Evolutionary conservation across 495 filamentous ascomycete genomes (phyloP), one percentile per base, ranked within the genome.

Genomic region (Penicillium argentinense): DNA sequence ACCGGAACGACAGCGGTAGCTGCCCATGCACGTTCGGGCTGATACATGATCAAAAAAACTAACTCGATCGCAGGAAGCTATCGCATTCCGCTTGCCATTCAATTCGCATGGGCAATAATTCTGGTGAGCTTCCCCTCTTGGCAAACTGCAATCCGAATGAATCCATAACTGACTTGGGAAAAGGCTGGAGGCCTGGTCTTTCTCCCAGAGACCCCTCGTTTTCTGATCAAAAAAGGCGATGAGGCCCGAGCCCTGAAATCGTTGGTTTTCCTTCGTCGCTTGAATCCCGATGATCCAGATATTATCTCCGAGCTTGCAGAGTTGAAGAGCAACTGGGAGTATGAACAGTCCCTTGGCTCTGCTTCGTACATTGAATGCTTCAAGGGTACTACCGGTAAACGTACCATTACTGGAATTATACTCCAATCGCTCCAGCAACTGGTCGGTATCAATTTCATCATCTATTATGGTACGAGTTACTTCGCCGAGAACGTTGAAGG

Each of bases 121-220:
- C 76, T 95, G 27, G 79, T 79, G 7, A 25, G 17, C 33, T n/a
- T 30, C 3, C 9, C 28, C 28, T 30, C 28, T 5, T 26, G 11
- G 25, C 25, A 26, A 7, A 30, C 13, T 18, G 13, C 40, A 18
- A 18, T 23, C 6, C 18, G 16, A 7, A 30, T 43, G 4, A 19
- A 16, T 19, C 25, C 9, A 19, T 19, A 11, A 17, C 40, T 30
- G 12, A 30, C 28, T 30, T 30, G 4, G 12, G 13, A n/a, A 7
- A 30, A 40, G 40, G 22, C 36, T 8, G 53, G 59, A 37, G 88
- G 88, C 24, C 81, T 91, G 72, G 59, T 82, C 25, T 37, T 88
- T 14, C 81, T 95, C n/a, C 88, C 88, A 0, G 88, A 95, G 56
- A 89, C 88, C 4, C 88, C 88, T 4, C 81, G 88, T 27, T 95